A percentile compares a stretch with the other conserved stretches of the same genome.
Conservation (phyloP, 2,329 filamentous ascomycete species). For the Aspergillus jensenii region DNA sequence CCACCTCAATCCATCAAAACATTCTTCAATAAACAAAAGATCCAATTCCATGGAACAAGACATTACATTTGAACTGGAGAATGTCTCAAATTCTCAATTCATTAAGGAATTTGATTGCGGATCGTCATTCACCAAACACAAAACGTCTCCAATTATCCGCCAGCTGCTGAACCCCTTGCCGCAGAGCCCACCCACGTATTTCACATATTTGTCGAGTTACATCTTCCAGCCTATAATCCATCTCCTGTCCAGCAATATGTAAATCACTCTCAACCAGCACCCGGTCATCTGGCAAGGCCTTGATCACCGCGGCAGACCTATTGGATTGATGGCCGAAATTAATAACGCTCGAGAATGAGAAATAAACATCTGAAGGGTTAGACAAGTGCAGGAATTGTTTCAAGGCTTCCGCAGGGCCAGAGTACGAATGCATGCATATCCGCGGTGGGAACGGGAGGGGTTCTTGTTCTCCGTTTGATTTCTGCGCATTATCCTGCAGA, state of each 20-base stretch:
- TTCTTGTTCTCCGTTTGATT: neutral
- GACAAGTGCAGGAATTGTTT: slow-evolving; percentile 73
- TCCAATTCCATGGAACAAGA: neutral
- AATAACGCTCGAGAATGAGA: slow-evolving; percentile 82
- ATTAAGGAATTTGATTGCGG: neutral
- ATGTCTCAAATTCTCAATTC: neutral
- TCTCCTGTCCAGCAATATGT: slow-evolving; percentile 74
- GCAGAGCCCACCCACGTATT: slow-evolving; percentile 73
- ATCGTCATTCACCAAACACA: slow-evolving; percentile 57
- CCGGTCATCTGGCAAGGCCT: slow-evolving; percentile 71
- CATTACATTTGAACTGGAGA: neutral
- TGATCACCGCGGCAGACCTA: slow-evolving; percentile 67
- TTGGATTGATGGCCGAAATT: slow-evolving; percentile 65
- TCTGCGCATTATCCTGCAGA: neutral
- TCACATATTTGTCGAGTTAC: slow-evolving; percentile 74
- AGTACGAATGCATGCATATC: slow-evolving; percentile 93
- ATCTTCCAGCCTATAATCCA: slow-evolving; percentile 76
- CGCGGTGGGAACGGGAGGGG: slow-evolving; percentile 74
- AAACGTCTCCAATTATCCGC: slow-evolving; percentile 77
- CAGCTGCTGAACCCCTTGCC: slow-evolving; percentile 67
- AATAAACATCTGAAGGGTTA: slow-evolving; percentile 76
- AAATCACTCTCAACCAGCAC: slow-evolving; percentile 89
- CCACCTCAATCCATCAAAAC: neutral
- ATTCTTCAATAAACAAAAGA: neutral
- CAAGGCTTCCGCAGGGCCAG: slow-evolving; percentile 71